Percentiles rank a stretch among this genome's conserved stretches.
phyloP scores from a whole-genome alignment of 2,329 filamentous ascomycete species.

The Metarhizium brunneum region DNA sequence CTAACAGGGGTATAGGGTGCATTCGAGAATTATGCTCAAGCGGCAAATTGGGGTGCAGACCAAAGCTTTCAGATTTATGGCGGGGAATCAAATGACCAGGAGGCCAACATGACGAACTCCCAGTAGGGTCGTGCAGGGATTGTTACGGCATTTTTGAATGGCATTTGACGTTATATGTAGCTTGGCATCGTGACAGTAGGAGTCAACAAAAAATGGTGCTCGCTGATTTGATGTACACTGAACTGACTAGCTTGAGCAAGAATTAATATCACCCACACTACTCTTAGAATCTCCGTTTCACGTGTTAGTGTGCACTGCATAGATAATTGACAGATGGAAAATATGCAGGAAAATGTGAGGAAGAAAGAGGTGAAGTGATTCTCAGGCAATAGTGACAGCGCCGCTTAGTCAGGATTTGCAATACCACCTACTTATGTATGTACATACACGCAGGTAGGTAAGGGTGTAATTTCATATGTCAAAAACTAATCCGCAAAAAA shows the following conservation, averaged over 20 bases:
- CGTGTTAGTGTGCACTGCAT: too few species aligned
- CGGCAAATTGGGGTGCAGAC: conserved; percentile 41
- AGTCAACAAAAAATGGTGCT: too few species aligned
- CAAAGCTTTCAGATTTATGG: conserved; percentile 43
- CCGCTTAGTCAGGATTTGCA: background rate
- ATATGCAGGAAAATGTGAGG: too few species aligned
- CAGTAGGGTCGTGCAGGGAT: conserved; percentile 4
- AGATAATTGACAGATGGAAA: too few species aligned
- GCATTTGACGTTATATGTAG: too few species aligned
- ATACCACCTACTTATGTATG: background rate
- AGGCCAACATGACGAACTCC: conserved; percentile 13
- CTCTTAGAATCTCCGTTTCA: background rate
- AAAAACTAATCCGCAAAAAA: background rate
- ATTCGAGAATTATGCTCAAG: conserved; percentile 48
- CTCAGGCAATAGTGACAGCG: background rate
- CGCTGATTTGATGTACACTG: background rate
- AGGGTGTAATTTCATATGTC: background rate
- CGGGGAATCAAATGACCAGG: conserved; percentile 16
- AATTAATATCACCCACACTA: background rate
- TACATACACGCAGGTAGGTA: too few species aligned
- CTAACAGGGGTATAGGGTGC: conserved; percentile 30
- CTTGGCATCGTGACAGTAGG: too few species aligned
- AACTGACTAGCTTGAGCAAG: background rate
- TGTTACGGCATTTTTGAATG: background rate
- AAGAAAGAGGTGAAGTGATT: background rate